These are phyloP conservation scores for Fragaria ananassa DNA, from an alignment of 306 rosid species.

Conservation along the genomic window DNA sequence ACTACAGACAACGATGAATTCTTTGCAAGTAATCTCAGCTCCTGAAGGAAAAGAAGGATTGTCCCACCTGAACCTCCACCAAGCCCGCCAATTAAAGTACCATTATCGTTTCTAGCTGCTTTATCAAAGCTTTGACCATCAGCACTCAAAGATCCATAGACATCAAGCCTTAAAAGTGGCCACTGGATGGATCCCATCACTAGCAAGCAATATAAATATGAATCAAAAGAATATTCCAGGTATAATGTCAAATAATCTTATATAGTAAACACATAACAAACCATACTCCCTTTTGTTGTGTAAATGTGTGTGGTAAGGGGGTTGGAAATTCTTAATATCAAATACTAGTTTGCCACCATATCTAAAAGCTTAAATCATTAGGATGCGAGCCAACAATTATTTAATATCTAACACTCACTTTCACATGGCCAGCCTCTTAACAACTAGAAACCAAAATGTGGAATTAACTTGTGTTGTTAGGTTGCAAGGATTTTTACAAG, in stretches of 20 bases:
- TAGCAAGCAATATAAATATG: constrained; percentile 36
- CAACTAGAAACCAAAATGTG: not conserved
- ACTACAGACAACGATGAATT: constrained; percentile 71
- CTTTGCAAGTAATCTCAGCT: constrained; percentile 55
- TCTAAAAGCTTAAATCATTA: not conserved
- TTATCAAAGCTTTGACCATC: constrained; percentile 84
- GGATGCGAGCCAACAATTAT: not conserved
- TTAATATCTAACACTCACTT: not conserved
- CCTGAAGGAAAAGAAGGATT: constrained; percentile 94
- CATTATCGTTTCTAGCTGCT: constrained; percentile 43
- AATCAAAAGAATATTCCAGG: constrained; percentile 16
- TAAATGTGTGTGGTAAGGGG: not conserved
- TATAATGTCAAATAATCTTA: not conserved
- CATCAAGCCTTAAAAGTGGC: constrained; percentile 77
- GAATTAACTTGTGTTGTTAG: not conserved
- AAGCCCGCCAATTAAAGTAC: constrained; percentile 76
- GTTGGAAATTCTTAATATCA: not conserved
- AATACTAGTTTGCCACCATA: constrained; percentile 1
- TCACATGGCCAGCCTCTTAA: not conserved
- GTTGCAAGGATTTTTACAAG: not conserved
- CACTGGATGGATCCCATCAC: constrained; percentile 96
- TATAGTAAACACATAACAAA: not conserved
- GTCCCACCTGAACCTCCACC: constrained; percentile 99
- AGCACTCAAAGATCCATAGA: constrained; percentile 78
- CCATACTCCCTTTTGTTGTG: not conserved